phyloP scores from a whole-genome alignment of 1,139 yeast species.

The Tardiomyces digboiensis region DNA sequence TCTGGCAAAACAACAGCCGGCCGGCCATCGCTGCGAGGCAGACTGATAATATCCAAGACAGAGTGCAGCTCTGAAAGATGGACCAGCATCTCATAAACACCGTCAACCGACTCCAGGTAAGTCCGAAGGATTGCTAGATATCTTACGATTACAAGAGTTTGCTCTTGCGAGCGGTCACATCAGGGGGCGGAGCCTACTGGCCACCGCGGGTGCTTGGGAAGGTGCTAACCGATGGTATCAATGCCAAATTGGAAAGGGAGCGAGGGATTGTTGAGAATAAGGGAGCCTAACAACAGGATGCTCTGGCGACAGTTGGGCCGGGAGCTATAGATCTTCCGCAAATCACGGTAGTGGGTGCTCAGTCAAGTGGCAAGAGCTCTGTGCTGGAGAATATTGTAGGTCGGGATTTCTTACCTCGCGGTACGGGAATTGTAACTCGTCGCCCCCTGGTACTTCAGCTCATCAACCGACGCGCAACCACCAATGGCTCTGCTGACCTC shows the following conservation, averaged over 20 bases:
- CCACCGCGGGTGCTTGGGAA: too few species aligned
- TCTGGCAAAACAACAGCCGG: too few species aligned
- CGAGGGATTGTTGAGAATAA: not conserved
- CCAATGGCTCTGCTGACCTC: conserved; percentile 54
- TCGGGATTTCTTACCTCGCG: conserved; percentile 86
- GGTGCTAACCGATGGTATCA: too few species aligned
- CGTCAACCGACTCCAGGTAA: conserved; percentile 73
- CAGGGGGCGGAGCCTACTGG: not conserved
- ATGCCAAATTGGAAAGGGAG: not conserved
- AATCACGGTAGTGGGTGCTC: conserved; percentile 92
- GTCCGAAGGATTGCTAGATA: too few species aligned
- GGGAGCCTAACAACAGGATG: conserved; percentile 39
- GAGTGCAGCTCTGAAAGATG: too few species aligned
- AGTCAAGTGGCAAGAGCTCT: conserved; percentile 78
- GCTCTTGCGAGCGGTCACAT: not conserved
- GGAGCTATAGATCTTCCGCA: conserved; percentile 68
- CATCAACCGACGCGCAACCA: conserved; percentile 35
- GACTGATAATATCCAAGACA: too few species aligned
- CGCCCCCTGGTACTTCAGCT: conserved; percentile 79
- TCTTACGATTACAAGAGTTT: too few species aligned
- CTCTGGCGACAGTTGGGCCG: conserved; percentile 79
- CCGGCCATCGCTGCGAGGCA: too few species aligned
- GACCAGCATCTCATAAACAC: conserved; percentile 86
- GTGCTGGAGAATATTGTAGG: conserved; percentile 81
- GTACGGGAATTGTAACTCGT: conserved; percentile 91